A percentile compares a stretch with the other conserved stretches of the same genome.
These are phyloP conservation scores for Penicillium macrosclerotiorum DNA, from an alignment of 495 filamentous ascomycete species.

Conservation along the genomic window DNA sequence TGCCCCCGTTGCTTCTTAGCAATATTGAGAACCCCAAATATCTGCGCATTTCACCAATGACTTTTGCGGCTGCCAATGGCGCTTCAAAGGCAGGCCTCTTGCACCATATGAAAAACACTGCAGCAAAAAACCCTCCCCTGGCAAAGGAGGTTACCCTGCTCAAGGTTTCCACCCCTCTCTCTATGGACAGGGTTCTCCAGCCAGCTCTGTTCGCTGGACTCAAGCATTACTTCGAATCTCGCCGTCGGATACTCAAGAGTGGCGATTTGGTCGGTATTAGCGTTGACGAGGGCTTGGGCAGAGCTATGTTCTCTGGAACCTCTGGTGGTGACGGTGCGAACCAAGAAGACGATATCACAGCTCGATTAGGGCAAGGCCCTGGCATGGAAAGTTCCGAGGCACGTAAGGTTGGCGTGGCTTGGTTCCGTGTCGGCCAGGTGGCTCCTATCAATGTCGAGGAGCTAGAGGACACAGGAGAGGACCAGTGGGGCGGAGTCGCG, in stretches of 20 bases:
- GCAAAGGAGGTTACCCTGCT: slow-evolving; percentile 90
- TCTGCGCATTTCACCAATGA: slow-evolving; percentile 65
- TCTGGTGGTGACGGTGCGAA: slow-evolving; percentile 51
- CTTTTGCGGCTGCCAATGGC: slow-evolving; percentile 37
- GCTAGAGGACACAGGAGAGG: slow-evolving; percentile 56
- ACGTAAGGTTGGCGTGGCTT: slow-evolving; percentile 65
- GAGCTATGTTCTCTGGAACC: slow-evolving; percentile 65
- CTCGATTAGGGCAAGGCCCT: slow-evolving; percentile 41
- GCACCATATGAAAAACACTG: slow-evolving; percentile 47
- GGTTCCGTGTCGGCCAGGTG: slow-evolving; percentile 84
- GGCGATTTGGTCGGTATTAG: slow-evolving; percentile 86
- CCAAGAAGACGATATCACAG: slow-evolving; percentile 63
- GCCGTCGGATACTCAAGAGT: slow-evolving; percentile 71
- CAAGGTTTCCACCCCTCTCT: slow-evolving; percentile 83
- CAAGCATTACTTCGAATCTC: slow-evolving; percentile 81
- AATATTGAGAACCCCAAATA: slow-evolving; percentile 79
- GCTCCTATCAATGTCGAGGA: slow-evolving; percentile 54
- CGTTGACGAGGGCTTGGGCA: slow-evolving; percentile 77
- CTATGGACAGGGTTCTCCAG: slow-evolving; percentile 79
- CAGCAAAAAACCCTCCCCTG: slow-evolving; percentile 67
- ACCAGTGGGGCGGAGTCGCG: slow-evolving; percentile 79
- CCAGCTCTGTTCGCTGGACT: slow-evolving; percentile 77
- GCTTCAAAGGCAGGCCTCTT: slow-evolving; percentile 34
- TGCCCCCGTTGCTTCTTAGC: slow-evolving; percentile 81
- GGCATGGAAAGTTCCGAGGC: slow-evolving; percentile 20